These are phyloP conservation scores for Mortierella sp. DNA, from an alignment of 371 early-diverging fungal genomes.

Conservation along the genomic window DNA sequence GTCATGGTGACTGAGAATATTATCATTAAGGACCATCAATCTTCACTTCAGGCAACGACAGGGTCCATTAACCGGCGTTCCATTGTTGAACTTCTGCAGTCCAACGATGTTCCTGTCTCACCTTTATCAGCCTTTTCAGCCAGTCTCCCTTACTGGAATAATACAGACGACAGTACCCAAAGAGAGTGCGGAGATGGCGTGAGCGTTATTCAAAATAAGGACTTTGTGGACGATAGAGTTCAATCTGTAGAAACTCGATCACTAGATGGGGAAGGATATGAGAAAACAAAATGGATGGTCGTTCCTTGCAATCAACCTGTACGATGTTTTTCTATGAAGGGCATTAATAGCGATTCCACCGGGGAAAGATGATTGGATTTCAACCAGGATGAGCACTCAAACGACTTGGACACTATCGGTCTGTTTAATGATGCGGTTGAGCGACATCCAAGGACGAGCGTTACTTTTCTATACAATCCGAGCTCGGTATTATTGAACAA, in stretches of 20 bases:
- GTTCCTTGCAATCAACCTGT: conserved; percentile 17
- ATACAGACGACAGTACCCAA: not conserved
- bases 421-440: not conserved
- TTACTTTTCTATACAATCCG: conserved; percentile 17
- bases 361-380: not conserved
- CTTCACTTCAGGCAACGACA: conserved; percentile 10
- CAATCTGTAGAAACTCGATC: too few relatives aligned
- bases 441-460: conserved; percentile 8
- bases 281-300: conserved; percentile 18
- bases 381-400: not conserved
- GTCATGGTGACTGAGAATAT: not conserved
- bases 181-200: not conserved
- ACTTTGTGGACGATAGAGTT: too few relatives aligned
- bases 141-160: conserved; percentile 14
- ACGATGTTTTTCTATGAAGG: conserved; percentile 4
- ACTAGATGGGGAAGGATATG: not conserved
- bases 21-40: conserved; percentile 5
- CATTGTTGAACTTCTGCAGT: conserved; percentile 23
- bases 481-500: conserved; percentile 15
- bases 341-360: not conserved
- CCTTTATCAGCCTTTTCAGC: conserved; percentile 31
- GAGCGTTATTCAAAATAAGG: too few relatives aligned
- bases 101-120: conserved; percentile 18
- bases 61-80: conserved; percentile 15
- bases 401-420: not conserved